phyloP scores from a whole-genome alignment of 306 rosid species.

The Chamaecrista fasciculata region DNA sequence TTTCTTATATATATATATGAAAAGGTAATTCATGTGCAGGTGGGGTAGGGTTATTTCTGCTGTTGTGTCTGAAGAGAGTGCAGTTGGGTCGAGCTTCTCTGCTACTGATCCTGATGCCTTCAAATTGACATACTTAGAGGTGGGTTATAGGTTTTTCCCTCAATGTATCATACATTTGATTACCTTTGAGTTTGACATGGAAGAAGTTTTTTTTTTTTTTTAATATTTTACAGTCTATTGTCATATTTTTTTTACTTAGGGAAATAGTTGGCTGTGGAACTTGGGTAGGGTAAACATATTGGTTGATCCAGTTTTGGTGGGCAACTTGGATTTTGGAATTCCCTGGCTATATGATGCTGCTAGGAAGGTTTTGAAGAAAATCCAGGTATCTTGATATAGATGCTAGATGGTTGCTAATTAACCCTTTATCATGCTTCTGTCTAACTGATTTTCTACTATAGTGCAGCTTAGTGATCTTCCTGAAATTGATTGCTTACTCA shows the following conservation, averaged over 20 bases:
- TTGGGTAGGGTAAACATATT: slow-evolving; percentile 58
- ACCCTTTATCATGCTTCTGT: not conserved
- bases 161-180: slow-evolving; percentile 26
- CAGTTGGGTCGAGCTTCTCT: slow-evolving; percentile 47
- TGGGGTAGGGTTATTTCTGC: slow-evolving; percentile 50
- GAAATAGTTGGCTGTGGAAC: slow-evolving; percentile 90
- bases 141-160: slow-evolving; percentile 38
- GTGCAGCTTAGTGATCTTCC: slow-evolving; percentile 93
- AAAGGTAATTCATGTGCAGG: slow-evolving; percentile 33
- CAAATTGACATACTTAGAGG: slow-evolving; percentile 86
- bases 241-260: slow-evolving; percentile 39
- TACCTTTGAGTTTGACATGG: slow-evolving; percentile 18
- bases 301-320: slow-evolving; percentile 96
- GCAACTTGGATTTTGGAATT: slow-evolving; percentile 95
- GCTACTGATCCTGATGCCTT: slow-evolving; percentile 46
- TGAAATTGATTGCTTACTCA: slow-evolving; percentile 70
- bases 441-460: slow-evolving; percentile 36
- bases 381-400: slow-evolving; percentile 55
- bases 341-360: slow-evolving; percentile 95
- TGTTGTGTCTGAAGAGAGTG: slow-evolving; percentile 58
- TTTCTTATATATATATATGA: too few relatives aligned
- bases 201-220: slow-evolving; percentile 2
- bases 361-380: slow-evolving; percentile 68
- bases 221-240: too few relatives aligned
- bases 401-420: not conserved